Base-by-base conservation (phyloP, 768 basidiomycete species). In the Leccinum sublutescens region DNA sequence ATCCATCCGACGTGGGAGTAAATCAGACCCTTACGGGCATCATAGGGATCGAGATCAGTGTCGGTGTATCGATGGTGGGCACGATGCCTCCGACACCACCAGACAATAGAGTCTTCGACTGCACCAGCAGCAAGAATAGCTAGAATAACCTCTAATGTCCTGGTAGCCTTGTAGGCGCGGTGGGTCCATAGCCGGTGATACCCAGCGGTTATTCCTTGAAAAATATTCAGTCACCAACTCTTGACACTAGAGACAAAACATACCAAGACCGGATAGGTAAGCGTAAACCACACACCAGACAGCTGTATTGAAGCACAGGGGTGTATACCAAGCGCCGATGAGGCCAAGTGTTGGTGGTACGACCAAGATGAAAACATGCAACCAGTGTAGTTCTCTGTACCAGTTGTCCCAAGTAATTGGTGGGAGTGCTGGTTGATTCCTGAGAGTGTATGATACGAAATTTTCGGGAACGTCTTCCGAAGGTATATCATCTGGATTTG, bases 131-230 rank as follows among this genome's bases (percentile, higher is more conserved):
- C 95, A 11, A 87, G 85, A 45, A 89, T 68, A 33, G 93, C 91
- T 50, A 96, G 84, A 69, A 85, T 75, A 72, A 92, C 95, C 74
- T 96, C 87, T 10, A 96, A 79, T 27, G 90, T 87, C 59, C 82
- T 81, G 4, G 88, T 85, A 40, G 95, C 95, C 69, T 95, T 96
- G 77, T 95, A 98, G 0, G 90, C 79, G 52, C 95, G 85, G 73
- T 98, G 95, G 9, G 95, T 88, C 93, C 93, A 98, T 1, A 97
- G 80, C 55, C 95, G 86, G 68, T 98, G 95, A 77, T 98, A 98
- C 10, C 95, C 95, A 17, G 89, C 90, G 1, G 89, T 91, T 63
- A 93, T 88, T 33, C 90, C 83, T 84, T 58, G 19, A 48, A 48
- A 48, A 15, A n/a, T 40, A 3, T 8, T 49, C n/a, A 5, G 12